These are phyloP conservation scores for Penicillium sp. DNA, from an alignment of 2,329 filamentous ascomycete genomes.

Conservation along the genomic window DNA sequence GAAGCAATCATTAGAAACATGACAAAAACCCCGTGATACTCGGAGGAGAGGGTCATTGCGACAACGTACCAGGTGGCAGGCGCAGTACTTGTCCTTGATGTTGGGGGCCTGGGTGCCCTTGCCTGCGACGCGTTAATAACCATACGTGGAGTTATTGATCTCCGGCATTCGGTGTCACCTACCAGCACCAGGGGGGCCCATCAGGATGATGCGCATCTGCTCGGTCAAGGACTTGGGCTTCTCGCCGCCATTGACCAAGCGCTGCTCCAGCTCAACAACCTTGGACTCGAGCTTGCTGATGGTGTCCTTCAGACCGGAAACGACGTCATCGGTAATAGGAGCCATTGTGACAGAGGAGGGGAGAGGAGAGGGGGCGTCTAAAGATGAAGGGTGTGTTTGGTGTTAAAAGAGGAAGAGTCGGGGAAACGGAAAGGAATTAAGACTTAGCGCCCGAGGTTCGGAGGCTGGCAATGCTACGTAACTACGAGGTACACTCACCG, in stretches of 20 bases:
- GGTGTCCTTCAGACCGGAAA: slow-evolving; percentile 81
- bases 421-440: slow-evolving; percentile 23
- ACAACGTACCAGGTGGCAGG: slow-evolving; percentile 84
- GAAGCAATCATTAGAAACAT: slow-evolving; percentile 13
- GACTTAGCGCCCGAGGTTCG: slow-evolving; percentile 35
- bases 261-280: slow-evolving; percentile 79
- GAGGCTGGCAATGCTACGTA: slow-evolving; percentile 10
- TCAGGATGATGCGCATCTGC: slow-evolving; percentile 92
- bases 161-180: slow-evolving; percentile 26
- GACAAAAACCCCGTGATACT: neutral
- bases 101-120: slow-evolving; percentile 98
- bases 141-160: neutral
- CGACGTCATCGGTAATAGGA: slow-evolving; percentile 75
- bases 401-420: slow-evolving; percentile 13
- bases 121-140: slow-evolving; percentile 56
- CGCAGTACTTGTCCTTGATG: slow-evolving; percentile 97
- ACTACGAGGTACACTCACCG: neutral
- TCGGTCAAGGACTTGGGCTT: slow-evolving; percentile 54
- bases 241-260: slow-evolving; percentile 58
- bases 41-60: neutral
- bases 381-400: slow-evolving; percentile 12
- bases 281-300: slow-evolving; percentile 81
- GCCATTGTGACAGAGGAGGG: slow-evolving; percentile 65
- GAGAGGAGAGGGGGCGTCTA: slow-evolving; percentile 16
- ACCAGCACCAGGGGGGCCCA: slow-evolving; percentile 97